Conservation (phyloP, 352 stramenopile genomes). For the Phytophthora constricta region DNA sequence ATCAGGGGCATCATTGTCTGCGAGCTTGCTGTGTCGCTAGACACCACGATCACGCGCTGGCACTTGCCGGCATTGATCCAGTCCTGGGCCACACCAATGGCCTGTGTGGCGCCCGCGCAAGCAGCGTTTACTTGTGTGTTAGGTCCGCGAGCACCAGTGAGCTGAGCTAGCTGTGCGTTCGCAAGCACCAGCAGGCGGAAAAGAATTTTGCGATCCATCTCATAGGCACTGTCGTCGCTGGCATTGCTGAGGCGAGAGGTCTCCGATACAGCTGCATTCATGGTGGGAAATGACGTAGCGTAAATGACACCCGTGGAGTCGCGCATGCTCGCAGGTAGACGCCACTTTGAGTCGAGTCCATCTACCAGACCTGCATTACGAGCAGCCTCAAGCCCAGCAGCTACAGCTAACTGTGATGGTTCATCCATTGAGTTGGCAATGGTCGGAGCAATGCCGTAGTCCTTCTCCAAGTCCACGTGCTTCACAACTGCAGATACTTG, state of each 20-base stretch:
- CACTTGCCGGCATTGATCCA: conserved; percentile 94
- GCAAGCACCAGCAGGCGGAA: conserved; percentile 96
- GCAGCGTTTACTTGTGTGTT: conserved; percentile 98
- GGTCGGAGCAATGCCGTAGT: conserved; percentile 89
- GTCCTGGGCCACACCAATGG: conserved; percentile 93
- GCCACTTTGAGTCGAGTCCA: conserved; percentile 70
- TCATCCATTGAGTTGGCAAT: conserved; percentile 96
- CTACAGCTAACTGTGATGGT: conserved; percentile 93
- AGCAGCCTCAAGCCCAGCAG: conserved; percentile 94
- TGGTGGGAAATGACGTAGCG: conserved; percentile 95
- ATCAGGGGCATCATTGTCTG: conserved; percentile 94
- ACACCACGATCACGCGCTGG: conserved; percentile 94
- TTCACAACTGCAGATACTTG: conserved; percentile 91
- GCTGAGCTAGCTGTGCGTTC: conserved; percentile 96
- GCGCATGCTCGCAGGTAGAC: conserved; percentile 84
- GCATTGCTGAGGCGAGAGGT: conserved; percentile 74
- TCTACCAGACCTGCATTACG: conserved; percentile 90
- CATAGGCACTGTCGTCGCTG: conserved; percentile 55
- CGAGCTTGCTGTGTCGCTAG: conserved; percentile 93
- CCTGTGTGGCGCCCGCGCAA: conserved; percentile 94
- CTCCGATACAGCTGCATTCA: conserved; percentile 94
- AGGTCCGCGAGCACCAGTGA: conserved; percentile 92
- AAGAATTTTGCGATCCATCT: conserved; percentile 97
- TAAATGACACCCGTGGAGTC: conserved; percentile 95
- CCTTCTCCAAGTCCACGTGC: conserved; percentile 66